A percentile compares a stretch with the other conserved stretches of the same genome.
phyloP scores from a whole-genome alignment of 1,284 basidiomycete genomes.

The Phellopilus nigrolimitatus region DNA sequence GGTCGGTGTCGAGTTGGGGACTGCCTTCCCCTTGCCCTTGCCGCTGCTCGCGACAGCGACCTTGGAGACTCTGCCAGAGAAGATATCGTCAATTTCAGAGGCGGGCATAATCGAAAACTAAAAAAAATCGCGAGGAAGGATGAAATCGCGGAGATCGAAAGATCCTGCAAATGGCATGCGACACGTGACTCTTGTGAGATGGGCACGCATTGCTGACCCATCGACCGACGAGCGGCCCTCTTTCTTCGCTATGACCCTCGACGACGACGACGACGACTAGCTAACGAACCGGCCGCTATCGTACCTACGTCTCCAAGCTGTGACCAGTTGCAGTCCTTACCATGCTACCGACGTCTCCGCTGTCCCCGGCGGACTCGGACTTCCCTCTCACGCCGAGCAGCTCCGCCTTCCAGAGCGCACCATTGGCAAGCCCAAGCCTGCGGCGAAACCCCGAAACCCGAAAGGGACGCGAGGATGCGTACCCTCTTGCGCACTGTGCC shows the following conservation, averaged over 20 bases:
- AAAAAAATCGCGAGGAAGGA: not conserved
- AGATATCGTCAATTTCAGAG: conserved; percentile 21
- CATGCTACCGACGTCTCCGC: not conserved
- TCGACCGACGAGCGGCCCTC: too few species aligned
- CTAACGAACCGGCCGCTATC: too few species aligned
- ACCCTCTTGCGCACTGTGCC: conserved; percentile 1
- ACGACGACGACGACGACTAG: too few species aligned
- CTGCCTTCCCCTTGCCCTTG: conserved; percentile 3
- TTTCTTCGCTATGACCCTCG: too few species aligned
- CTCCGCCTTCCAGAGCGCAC: not conserved
- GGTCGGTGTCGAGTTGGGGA: not conserved
- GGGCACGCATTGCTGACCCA: too few species aligned
- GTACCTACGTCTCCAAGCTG: not conserved
- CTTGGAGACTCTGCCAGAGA: conserved; percentile 13
- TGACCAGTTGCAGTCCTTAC: not conserved
- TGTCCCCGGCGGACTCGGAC: conserved; percentile 8
- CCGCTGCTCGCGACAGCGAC: not conserved
- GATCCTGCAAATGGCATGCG: too few species aligned
- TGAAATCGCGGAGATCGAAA: not conserved
- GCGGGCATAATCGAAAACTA: conserved; percentile 7
- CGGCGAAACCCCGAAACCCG: not conserved
- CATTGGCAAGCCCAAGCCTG: not conserved
- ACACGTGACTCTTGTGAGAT: too few species aligned
- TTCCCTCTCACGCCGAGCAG: conserved; percentile 6
- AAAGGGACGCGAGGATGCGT: not conserved